phyloP scores from a whole-genome alignment of 2,329 filamentous ascomycete genomes.

The Ceratocystis eucalypticola region DNA sequence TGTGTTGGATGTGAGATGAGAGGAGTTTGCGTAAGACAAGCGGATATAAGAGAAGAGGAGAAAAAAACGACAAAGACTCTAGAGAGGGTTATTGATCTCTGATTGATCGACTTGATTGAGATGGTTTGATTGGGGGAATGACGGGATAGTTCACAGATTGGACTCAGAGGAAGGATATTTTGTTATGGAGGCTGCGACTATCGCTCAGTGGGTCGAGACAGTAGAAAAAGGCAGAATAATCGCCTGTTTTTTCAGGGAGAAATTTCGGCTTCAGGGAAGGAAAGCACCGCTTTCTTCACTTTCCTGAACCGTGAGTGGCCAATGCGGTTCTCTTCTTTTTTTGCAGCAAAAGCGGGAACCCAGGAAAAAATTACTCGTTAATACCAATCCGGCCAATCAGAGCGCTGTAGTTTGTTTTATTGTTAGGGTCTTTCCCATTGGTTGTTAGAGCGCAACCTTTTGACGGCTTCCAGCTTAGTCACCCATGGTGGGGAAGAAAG shows the following conservation, averaged over 20 bases:
- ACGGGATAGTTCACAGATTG: constrained; percentile 1
- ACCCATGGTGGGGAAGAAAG: neutral
- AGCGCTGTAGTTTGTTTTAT: constrained; percentile 13
- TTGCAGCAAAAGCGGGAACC: constrained; percentile 16
- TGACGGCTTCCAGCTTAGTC: constrained; percentile 12
- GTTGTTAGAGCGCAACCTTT: constrained; percentile 11
- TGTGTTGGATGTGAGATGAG: constrained; percentile 21
- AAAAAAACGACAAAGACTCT: constrained; percentile 22
- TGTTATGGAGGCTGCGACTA: constrained; percentile 14
- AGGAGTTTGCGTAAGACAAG: neutral
- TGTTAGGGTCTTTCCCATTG: neutral
- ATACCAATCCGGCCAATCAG: constrained; percentile 13
- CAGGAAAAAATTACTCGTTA: constrained; percentile 14
- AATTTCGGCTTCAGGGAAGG: constrained; percentile 11
- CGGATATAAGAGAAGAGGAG: neutral
- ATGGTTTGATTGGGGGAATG: constrained; percentile 11
- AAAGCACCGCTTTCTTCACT: constrained; percentile 14
- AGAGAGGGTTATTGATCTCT: constrained; percentile 22
- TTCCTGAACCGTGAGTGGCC: constrained; percentile 12
- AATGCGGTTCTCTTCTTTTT: constrained; percentile 14
- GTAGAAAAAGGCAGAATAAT: neutral
- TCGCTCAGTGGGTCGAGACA: constrained; percentile 13
- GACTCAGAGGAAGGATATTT: constrained; percentile 9
- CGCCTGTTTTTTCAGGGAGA: constrained; percentile 19
- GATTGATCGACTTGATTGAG: constrained; percentile 7